Evolutionary conservation across 2,329 filamentous ascomycete genomes (phyloP).

Genomic region (Colletotrichum sp.): DNA sequence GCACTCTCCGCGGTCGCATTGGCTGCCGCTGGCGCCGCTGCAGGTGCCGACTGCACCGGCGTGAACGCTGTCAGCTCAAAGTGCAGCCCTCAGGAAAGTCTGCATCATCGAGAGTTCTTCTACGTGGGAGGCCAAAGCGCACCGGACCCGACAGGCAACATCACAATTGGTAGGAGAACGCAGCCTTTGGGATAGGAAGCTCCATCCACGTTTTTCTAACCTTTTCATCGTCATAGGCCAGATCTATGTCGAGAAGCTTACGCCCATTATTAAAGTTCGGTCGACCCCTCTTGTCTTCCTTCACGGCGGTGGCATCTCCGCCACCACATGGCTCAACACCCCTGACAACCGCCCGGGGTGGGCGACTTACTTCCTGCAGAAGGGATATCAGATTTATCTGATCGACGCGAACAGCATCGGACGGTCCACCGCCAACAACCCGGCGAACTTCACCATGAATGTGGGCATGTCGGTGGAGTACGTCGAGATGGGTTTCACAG

Average conservation of each 20-base stretch:
- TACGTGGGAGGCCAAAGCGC: constrained; percentile 33
- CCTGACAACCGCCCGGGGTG: constrained; percentile 46
- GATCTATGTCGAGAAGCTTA: constrained; percentile 37
- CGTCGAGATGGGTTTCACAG: constrained; percentile 29
- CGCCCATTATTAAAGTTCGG: constrained; percentile 24
- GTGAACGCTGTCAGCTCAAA: constrained; percentile 8
- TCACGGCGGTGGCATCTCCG: constrained; percentile 33
- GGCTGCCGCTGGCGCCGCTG: not conserved
- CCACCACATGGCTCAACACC: constrained; percentile 40
- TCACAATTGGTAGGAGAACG: constrained; percentile 2
- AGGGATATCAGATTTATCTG: constrained; percentile 45
- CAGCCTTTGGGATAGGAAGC: not conserved
- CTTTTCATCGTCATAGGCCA: constrained; percentile 22
- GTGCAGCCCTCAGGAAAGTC: constrained; percentile 7
- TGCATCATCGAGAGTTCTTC: constrained; percentile 27
- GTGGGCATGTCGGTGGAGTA: constrained; percentile 28
- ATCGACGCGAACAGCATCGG: constrained; percentile 39
- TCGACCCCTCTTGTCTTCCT: constrained; percentile 35
- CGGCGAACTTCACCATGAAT: constrained; percentile 29
- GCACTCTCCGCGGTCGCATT: not conserved
- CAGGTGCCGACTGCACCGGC: not conserved
- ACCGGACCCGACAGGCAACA: constrained; percentile 24
- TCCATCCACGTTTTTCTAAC: not conserved
- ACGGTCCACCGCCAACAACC: constrained; percentile 33
- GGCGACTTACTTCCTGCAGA: constrained; percentile 42